Evolutionary conservation across 345 rosid species (phyloP).

Genomic region (Noccaea caerulescens): DNA sequence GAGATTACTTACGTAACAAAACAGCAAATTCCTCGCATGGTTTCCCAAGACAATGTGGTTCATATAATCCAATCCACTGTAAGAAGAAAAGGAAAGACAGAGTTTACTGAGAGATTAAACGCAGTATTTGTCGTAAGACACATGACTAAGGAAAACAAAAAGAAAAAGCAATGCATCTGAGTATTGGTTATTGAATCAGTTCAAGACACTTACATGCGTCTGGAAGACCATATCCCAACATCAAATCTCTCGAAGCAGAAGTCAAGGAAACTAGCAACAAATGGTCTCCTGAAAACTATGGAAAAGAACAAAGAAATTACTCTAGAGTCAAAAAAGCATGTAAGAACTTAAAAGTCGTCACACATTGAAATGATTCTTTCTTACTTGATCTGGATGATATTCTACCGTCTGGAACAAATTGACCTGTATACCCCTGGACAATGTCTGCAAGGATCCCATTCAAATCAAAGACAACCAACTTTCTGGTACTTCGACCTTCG

Average conservation of each 20-base stretch:
- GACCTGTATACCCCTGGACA: slow-evolving; percentile 35
- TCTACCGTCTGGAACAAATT: slow-evolving; percentile 48
- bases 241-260: slow-evolving; percentile 84
- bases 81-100: slow-evolving; percentile 1
- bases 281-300: slow-evolving; percentile 82
- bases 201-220: slow-evolving; percentile 55
- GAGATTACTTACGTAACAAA: slow-evolving; percentile 40
- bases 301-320: slow-evolving; percentile 22
- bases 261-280: slow-evolving; percentile 59
- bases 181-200: neutral
- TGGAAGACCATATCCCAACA: slow-evolving; percentile 92
- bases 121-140: neutral
- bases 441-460: slow-evolving; percentile 84
- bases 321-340: slow-evolving; percentile 20
- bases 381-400: slow-evolving; percentile 66
- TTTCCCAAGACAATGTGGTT: slow-evolving; percentile 23
- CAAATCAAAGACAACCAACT: slow-evolving; percentile 78
- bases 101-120: slow-evolving; percentile 12
- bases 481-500: slow-evolving; percentile 49
- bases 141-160: neutral
- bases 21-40: slow-evolving; percentile 29
- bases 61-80: slow-evolving; percentile 42
- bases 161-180: slow-evolving; percentile 12
- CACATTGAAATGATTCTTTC: slow-evolving; percentile 13
- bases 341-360: slow-evolving; percentile 13